These are phyloP conservation scores for Fusarium protoensiforme DNA, from an alignment of 2,329 filamentous ascomycete species.

Conservation along the genomic window DNA sequence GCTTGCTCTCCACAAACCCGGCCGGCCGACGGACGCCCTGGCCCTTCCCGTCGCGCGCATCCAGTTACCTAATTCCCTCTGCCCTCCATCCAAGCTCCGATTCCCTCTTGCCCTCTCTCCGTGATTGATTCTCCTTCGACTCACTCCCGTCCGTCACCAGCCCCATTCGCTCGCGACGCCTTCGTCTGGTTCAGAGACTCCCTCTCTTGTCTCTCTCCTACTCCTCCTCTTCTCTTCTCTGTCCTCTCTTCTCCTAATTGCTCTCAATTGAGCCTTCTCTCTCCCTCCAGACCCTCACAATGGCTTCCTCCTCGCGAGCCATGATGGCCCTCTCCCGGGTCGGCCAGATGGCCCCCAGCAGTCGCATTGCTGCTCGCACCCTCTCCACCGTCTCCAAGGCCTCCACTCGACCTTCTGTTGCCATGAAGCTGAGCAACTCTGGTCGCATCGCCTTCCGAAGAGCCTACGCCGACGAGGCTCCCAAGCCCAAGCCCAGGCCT, in stretches of 20 bases:
- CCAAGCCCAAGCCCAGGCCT: conserved; percentile 59
- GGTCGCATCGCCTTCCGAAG: conserved; percentile 56
- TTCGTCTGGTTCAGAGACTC: conserved; percentile 35
- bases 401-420: conserved; percentile 45
- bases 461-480: conserved; percentile 63
- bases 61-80: conserved; percentile 37
- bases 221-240: conserved; percentile 6
- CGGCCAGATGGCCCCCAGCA: conserved; percentile 44
- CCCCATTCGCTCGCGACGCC: conserved; percentile 31
- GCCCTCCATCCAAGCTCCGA: conserved; percentile 23
- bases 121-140: conserved; percentile 38
- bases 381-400: conserved; percentile 48
- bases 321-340: conserved; percentile 50
- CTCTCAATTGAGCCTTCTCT: conserved; percentile 41
- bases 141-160: conserved; percentile 36
- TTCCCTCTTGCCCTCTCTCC: conserved; percentile 35
- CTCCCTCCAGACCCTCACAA: conserved; percentile 43
- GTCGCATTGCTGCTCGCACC: conserved; percentile 46
- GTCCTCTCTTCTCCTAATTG: conserved; percentile 20
- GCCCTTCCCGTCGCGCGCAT: conserved; percentile 24
- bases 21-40: conserved; percentile 31
- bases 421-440: conserved; percentile 49
- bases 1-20: conserved; percentile 15
- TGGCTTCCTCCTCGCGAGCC: conserved; percentile 60
- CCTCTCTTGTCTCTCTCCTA: conserved; percentile 23